A percentile compares a stretch with the other conserved stretches of the same genome.
phyloP scores from a whole-genome alignment of 2,329 filamentous ascomycete species.

The Penicillium brasilianum region DNA sequence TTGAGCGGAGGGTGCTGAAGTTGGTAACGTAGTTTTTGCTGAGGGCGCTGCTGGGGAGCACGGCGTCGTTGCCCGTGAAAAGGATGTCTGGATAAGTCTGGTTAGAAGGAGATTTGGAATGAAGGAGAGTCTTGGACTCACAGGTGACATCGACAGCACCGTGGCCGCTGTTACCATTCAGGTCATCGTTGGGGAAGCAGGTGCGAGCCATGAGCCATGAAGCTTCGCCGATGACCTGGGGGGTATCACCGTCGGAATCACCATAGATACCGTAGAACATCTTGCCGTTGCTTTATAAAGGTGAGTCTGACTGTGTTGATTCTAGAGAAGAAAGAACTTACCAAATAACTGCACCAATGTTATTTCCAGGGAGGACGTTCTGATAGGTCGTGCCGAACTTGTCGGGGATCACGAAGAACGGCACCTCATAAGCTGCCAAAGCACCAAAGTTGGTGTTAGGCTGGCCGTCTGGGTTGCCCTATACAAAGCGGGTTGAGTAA shows the following conservation, averaged over 20 bases:
- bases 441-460: slow-evolving; percentile 36
- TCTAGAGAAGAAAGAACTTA: slow-evolving; percentile 9
- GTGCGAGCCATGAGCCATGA: slow-evolving; percentile 43
- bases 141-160: slow-evolving; percentile 37
- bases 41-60: slow-evolving; percentile 33
- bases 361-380: slow-evolving; percentile 33
- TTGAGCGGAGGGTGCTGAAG: slow-evolving; percentile 29
- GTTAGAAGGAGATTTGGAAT: not conserved
- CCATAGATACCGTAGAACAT: slow-evolving; percentile 44
- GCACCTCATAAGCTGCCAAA: slow-evolving; percentile 39
- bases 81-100: slow-evolving; percentile 31
- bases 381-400: slow-evolving; percentile 30
- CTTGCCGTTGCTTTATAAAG: slow-evolving; percentile 31
- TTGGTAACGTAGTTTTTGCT: slow-evolving; percentile 31
- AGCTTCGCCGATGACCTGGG: slow-evolving; percentile 40
- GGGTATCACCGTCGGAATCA: slow-evolving; percentile 36
- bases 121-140: slow-evolving; percentile 13
- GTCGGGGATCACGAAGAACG: slow-evolving; percentile 40
- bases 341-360: slow-evolving; percentile 40
- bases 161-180: slow-evolving; percentile 37
- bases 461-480: slow-evolving; percentile 39
- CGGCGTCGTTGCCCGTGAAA: slow-evolving; percentile 35
- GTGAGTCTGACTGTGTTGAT: not conserved
- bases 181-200: slow-evolving; percentile 37
- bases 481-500: not conserved